Conservation (phyloP, 1,284 basidiomycete genomes). For the Naganishia albida region DNA sequence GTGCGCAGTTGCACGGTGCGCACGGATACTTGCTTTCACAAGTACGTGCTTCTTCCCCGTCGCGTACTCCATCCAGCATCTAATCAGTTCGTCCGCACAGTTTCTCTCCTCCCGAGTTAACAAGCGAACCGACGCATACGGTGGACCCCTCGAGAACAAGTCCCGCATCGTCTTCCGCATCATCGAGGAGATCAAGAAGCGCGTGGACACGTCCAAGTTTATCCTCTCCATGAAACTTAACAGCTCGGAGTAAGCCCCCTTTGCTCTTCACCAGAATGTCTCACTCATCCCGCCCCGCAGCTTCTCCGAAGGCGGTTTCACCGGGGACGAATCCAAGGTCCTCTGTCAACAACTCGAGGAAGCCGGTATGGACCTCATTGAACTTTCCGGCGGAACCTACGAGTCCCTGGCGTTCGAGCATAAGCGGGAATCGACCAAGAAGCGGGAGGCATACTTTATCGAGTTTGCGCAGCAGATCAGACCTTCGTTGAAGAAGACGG, state of each 20-base stretch:
- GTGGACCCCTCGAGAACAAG: conserved; percentile 54
- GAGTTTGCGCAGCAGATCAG: conserved; percentile 38
- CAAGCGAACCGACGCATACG: conserved; percentile 54
- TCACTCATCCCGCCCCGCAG: conserved; percentile 36
- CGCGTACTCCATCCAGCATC: background rate
- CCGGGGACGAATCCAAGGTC: conserved; percentile 55
- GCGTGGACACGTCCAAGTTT: conserved; percentile 52
- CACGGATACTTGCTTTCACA: conserved; percentile 44
- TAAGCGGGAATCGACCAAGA: conserved; percentile 50
- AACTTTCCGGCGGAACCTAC: conserved; percentile 55
- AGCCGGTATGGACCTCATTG: conserved; percentile 59
- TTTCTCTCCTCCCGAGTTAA: conserved; percentile 51
- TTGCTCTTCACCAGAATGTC: conserved; percentile 35
- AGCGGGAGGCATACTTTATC: conserved; percentile 55
- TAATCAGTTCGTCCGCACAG: conserved; percentile 31
- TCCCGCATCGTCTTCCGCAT: conserved; percentile 52
- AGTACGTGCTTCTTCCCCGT: background rate
- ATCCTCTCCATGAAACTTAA: conserved; percentile 59
- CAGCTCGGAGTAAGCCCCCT: conserved; percentile 44
- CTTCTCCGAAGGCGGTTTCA: conserved; percentile 48
- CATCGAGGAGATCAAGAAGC: conserved; percentile 49
- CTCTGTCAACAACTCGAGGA: conserved; percentile 57
- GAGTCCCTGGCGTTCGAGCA: conserved; percentile 48
- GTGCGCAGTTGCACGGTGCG: conserved; percentile 48
- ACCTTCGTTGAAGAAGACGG: conserved; percentile 49